A percentile compares a stretch with the other conserved stretches of the same genome.
These are phyloP conservation scores for Penicillium manginii DNA, from an alignment of 495 filamentous ascomycete genomes.

Conservation along the genomic window DNA sequence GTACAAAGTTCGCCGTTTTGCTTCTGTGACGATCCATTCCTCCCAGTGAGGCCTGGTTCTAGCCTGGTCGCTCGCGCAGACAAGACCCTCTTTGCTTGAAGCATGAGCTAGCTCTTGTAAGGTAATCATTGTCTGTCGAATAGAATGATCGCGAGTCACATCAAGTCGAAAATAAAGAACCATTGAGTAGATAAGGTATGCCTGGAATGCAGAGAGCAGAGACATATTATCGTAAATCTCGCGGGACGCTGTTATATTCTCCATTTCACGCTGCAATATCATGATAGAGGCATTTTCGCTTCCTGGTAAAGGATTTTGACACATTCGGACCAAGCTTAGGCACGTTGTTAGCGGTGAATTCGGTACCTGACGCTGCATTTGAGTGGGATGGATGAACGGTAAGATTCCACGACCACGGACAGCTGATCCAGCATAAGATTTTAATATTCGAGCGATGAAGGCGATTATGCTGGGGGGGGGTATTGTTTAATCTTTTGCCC, in stretches of 20 bases:
- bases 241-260: slow-evolving; percentile 32
- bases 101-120: slow-evolving; percentile 49
- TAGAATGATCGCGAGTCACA: slow-evolving; percentile 25
- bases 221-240: slow-evolving; percentile 38
- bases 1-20: slow-evolving; percentile 50
- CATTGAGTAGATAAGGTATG: slow-evolving; percentile 52
- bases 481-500: slow-evolving; percentile 45
- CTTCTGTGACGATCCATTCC: slow-evolving; percentile 50
- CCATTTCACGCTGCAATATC: slow-evolving; percentile 47
- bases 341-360: slow-evolving; percentile 45
- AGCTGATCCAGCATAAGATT: slow-evolving; percentile 44
- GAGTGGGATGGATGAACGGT: slow-evolving; percentile 45
- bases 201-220: slow-evolving; percentile 50
- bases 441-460: slow-evolving; percentile 48
- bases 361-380: slow-evolving; percentile 25
- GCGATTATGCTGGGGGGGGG: slow-evolving; percentile 28
- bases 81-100: slow-evolving; percentile 38
- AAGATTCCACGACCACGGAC: slow-evolving; percentile 41
- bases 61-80: slow-evolving; percentile 44
- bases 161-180: slow-evolving; percentile 43
- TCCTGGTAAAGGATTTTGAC: slow-evolving; percentile 41
- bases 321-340: slow-evolving; percentile 46
- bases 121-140: slow-evolving; percentile 48
- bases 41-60: slow-evolving; percentile 49
- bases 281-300: slow-evolving; percentile 37